Evolutionary conservation across 495 filamentous ascomycete genomes (phyloP).

Genomic region (Penicillium bovifimosum): DNA sequence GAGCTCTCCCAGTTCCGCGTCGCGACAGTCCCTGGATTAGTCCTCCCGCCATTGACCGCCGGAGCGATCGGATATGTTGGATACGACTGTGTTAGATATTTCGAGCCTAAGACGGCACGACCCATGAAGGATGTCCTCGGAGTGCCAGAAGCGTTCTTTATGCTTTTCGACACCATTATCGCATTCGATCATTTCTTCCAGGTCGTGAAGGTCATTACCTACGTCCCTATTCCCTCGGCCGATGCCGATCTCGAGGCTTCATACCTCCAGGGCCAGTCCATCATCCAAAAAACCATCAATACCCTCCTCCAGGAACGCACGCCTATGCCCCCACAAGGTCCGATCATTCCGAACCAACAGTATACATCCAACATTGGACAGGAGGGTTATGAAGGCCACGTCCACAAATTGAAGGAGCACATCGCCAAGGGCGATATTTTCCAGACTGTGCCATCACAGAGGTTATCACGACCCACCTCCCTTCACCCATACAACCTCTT

Average conservation of each 20-base stretch:
- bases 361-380: constrained; percentile 94
- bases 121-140: constrained; percentile 80
- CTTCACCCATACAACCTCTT: constrained; percentile 99
- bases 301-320: constrained; percentile 65
- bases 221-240: constrained; percentile 53
- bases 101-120: constrained; percentile 87
- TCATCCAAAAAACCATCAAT: constrained; percentile 59
- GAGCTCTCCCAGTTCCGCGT: constrained; percentile 74
- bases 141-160: constrained; percentile 91
- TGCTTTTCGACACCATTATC: constrained; percentile 94
- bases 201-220: constrained; percentile 86
- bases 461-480: constrained; percentile 79
- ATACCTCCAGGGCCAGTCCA: constrained; percentile 60
- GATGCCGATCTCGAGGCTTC: constrained; percentile 47
- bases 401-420: constrained; percentile 74
- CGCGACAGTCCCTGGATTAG: constrained; percentile 70
- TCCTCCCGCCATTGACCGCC: constrained; percentile 77
- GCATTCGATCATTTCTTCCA: constrained; percentile 95
- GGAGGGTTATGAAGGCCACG: constrained; percentile 81
- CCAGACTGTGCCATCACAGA: constrained; percentile 92
- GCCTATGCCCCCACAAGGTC: constrained; percentile 69
- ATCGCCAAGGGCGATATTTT: constrained; percentile 91
- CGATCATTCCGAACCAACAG: constrained; percentile 64
- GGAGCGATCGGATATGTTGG: constrained; percentile 95
- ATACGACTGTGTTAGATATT: constrained; percentile 96